Conservation (phyloP, 257 asterid genomes). For the Jacaranda copaia region DNA sequence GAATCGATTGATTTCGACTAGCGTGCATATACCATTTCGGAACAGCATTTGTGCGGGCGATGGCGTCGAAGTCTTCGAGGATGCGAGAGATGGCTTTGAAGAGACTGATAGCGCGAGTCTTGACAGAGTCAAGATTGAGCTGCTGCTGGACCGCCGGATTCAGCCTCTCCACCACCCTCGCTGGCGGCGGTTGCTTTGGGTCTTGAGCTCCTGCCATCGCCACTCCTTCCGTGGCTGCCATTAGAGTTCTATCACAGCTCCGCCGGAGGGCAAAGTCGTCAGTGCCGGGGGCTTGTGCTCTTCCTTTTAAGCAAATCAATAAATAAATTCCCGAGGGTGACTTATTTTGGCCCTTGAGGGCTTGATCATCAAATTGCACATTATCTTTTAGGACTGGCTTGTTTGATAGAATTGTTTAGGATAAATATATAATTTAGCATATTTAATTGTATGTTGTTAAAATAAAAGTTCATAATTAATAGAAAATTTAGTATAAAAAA, state of each 20-base stretch:
- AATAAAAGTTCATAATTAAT: too few species aligned
- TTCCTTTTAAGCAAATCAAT: neutral
- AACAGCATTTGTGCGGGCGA: conserved; percentile 70
- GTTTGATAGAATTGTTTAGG: too few species aligned
- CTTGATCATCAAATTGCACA: too few species aligned
- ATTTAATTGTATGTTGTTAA: too few species aligned
- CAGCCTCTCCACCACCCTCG: conserved; percentile 80
- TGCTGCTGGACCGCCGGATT: conserved; percentile 90
- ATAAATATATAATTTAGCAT: too few species aligned
- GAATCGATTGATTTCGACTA: conserved; percentile 20
- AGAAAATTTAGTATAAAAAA: too few species aligned
- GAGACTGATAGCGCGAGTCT: conserved; percentile 91
- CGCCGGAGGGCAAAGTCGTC: conserved; percentile 25
- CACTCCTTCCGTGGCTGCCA: conserved; percentile 68
- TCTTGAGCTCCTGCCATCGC: conserved; percentile 52
- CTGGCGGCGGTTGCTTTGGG: conserved; percentile 52
- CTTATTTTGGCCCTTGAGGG: neutral
- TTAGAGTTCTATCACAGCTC: conserved; percentile 27
- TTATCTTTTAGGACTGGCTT: too few species aligned
- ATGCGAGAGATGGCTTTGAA: conserved; percentile 94
- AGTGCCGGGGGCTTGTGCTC: neutral
- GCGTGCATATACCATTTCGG: conserved; percentile 72
- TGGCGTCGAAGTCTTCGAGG: conserved; percentile 81
- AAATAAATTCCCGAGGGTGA: neutral
- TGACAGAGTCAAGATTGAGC: conserved; percentile 93